Conservation (phyloP, 139 green algal genomes). For the Chlorella ohadii region DNA sequence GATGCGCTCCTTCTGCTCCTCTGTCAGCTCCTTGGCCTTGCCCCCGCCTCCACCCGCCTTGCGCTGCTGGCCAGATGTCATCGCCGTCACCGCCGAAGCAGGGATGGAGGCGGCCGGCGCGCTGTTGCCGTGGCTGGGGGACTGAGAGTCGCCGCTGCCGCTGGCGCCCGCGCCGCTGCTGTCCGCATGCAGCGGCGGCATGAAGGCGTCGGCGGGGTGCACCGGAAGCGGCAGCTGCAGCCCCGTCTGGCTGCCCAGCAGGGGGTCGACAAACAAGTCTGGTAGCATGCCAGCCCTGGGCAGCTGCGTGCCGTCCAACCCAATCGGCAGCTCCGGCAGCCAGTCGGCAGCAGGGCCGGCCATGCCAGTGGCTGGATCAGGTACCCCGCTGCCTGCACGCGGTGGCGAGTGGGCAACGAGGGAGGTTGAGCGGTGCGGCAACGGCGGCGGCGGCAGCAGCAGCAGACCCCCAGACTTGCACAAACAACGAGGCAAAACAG, state of each 20-base stretch:
- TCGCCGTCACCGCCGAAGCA: neutral
- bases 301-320: too few species aligned
- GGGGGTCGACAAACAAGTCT: neutral
- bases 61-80: neutral
- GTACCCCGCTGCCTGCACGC: neutral
- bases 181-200: neutral
- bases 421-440: neutral
- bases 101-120: neutral
- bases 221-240: neutral
- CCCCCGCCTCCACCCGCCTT: neutral
- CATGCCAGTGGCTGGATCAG: too few species aligned
- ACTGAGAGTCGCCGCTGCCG: neutral
- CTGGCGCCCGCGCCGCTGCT: constrained; percentile 2
- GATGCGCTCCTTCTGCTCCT: constrained; percentile 38
- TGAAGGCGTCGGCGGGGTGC: neutral
- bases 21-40: neutral
- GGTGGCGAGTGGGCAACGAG: neutral
- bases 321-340: too few species aligned
- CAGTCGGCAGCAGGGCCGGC: too few species aligned
- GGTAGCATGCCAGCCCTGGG: neutral
- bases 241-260: neutral
- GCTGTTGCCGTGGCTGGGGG: neutral
- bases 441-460: neutral
- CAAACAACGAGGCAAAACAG: too few species aligned
- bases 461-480: too few species aligned